Conservation (phyloP, 257 asterid genomes). For the Verbascum thapsus region DNA sequence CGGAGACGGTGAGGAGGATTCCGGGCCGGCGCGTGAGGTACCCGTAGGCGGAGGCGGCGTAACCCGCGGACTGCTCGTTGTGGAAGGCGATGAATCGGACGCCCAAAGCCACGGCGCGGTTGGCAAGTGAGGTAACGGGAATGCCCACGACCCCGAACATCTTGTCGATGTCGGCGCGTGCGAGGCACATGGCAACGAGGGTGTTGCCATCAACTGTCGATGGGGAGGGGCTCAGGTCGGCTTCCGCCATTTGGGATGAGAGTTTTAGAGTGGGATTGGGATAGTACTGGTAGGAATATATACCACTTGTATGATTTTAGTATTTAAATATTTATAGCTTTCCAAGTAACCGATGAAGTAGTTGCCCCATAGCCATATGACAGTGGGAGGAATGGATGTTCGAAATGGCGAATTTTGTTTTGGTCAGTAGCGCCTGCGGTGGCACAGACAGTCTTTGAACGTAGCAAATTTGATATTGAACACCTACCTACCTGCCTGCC, state of each 20-base stretch:
- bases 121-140: constrained; percentile 86
- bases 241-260: constrained; percentile 42
- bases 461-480: too few relatives aligned
- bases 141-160: constrained; percentile 95
- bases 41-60: constrained; percentile 97
- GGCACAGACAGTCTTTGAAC: too few relatives aligned
- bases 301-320: too few relatives aligned
- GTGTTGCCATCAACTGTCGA: constrained; percentile 59
- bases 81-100: constrained; percentile 89
- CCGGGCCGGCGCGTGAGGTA: constrained; percentile 90
- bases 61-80: constrained; percentile 96
- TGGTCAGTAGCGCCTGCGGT: too few relatives aligned
- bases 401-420: too few relatives aligned
- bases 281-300: too few relatives aligned
- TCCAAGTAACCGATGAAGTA: too few relatives aligned
- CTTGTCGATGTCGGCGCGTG: constrained; percentile 64
- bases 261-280: too few relatives aligned
- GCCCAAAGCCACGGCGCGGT: constrained; percentile 71
- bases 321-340: too few relatives aligned
- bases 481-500: too few relatives aligned
- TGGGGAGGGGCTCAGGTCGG: constrained; percentile 26
- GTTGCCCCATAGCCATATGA: too few relatives aligned
- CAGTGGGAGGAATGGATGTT: too few relatives aligned
- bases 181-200: constrained; percentile 70
- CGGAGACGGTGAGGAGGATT: constrained; percentile 86